Conservation (phyloP, 1,139 yeast species). For the Diutina pseudorugosa region DNA sequence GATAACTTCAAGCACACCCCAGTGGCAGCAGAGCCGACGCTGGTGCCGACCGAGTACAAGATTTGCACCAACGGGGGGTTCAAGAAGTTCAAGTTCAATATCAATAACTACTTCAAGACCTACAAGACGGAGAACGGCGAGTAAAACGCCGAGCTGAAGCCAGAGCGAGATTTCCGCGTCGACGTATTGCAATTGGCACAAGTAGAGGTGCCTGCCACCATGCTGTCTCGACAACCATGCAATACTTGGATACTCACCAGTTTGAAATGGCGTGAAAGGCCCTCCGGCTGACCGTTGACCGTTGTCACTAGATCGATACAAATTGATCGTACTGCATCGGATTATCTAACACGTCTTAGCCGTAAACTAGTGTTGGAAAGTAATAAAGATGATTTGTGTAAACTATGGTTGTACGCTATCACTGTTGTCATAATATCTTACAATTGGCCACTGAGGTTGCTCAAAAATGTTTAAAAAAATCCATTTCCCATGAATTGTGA, state of each 20-base stretch:
- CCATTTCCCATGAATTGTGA: too few relatives aligned
- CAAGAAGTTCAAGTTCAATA: constrained; percentile 49
- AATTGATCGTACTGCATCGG: too few relatives aligned
- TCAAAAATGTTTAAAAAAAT: too few relatives aligned
- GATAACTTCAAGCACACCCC: constrained; percentile 18
- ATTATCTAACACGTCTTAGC: too few relatives aligned
- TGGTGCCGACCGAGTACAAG: constrained; percentile 6
- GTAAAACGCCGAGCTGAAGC: not conserved
- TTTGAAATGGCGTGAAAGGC: constrained; percentile 35
- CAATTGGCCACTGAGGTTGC: too few relatives aligned
- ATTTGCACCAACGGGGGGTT: constrained; percentile 67
- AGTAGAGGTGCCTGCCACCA: not conserved
- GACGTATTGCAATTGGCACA: not conserved
- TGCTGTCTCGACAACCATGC: constrained; percentile 35
- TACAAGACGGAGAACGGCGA: constrained; percentile 15
- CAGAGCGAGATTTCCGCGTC: not conserved
- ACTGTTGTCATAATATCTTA: too few relatives aligned
- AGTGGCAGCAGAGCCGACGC: not conserved
- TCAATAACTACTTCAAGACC: constrained; percentile 46
- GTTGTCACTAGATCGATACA: too few relatives aligned
- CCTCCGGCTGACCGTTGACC: too few relatives aligned
- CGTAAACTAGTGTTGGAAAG: too few relatives aligned
- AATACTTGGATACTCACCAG: constrained; percentile 31
- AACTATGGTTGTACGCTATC: too few relatives aligned
- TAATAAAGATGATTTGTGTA: too few relatives aligned